A percentile compares a stretch with the other conserved stretches of the same genome.
Conservation (phyloP, 2,329 filamentous ascomycete species). For the Cladosporium sp. region DNA sequence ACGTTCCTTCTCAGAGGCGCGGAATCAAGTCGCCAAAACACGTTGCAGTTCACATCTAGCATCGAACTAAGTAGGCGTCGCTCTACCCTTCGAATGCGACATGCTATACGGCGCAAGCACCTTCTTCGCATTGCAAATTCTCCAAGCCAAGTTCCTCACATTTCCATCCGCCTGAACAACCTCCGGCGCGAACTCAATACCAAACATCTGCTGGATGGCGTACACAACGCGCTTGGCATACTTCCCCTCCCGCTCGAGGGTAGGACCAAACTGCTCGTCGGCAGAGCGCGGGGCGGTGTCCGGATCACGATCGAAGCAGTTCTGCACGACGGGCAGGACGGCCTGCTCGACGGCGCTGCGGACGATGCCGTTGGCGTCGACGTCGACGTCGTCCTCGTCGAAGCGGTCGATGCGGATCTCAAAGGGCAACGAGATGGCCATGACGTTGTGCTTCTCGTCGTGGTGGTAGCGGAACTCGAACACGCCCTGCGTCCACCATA, state of each 20-base stretch:
- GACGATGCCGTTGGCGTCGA: conserved; percentile 57
- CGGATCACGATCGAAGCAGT: conserved; percentile 88
- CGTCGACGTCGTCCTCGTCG: conserved; percentile 62
- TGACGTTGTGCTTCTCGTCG: conserved; percentile 84
- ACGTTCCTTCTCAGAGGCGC: too few relatives aligned
- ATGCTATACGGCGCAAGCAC: conserved; percentile 61
- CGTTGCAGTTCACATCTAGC: too few relatives aligned
- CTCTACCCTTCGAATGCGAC: conserved; percentile 38
- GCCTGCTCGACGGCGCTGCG: conserved; percentile 69
- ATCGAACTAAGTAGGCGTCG: conserved; percentile 20
- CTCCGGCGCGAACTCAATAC: conserved; percentile 88
- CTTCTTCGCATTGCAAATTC: conserved; percentile 92
- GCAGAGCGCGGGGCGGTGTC: conserved; percentile 79
- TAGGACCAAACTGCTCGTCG: conserved; percentile 77
- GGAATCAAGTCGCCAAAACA: too few relatives aligned
- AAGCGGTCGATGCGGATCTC: conserved; percentile 82
- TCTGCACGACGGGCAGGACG: conserved; percentile 77
- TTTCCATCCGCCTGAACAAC: conserved; percentile 91
- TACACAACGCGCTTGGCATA: conserved; percentile 89
- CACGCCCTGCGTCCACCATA: conserved; percentile 95
- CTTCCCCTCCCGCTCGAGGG: conserved; percentile 83
- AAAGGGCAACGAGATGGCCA: conserved; percentile 91
- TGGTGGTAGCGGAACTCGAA: conserved; percentile 99
- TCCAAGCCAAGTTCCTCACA: conserved; percentile 86
- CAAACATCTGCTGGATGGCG: conserved; percentile 93